A percentile compares a stretch with the other conserved stretches of the same genome.
Conservation (phyloP, 2,329 filamentous ascomycete species). For the Elsinoe perseae region DNA sequence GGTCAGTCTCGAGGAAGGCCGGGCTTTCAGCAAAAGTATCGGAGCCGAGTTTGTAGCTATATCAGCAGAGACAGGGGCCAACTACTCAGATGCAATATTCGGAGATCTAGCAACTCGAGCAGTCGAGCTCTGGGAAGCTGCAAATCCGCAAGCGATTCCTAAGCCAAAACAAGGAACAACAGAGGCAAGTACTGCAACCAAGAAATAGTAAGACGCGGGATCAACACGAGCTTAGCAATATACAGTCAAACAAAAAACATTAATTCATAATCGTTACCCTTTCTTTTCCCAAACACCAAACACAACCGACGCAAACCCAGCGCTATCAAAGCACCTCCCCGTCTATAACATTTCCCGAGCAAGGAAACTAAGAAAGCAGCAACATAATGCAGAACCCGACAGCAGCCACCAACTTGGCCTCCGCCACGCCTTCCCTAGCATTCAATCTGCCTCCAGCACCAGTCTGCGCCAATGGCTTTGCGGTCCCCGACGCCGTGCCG, state of each 20-base stretch:
- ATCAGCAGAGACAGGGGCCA: neutral
- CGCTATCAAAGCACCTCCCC: slow-evolving; percentile 6
- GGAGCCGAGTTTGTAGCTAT: neutral
- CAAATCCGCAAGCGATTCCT: no score
- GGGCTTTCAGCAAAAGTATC: neutral
- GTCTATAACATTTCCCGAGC: neutral
- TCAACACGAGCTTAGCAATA: neutral
- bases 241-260: slow-evolving; percentile 2
- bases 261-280: neutral
- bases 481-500: neutral
- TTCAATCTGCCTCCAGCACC: slow-evolving; percentile 3
- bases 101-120: neutral
- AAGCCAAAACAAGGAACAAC: no score
- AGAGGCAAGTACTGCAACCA: no score
- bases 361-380: neutral
- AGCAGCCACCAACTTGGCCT: neutral
- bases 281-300: neutral
- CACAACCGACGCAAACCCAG: neutral
- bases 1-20: neutral
- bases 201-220: no score
- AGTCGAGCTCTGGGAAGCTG: neutral
- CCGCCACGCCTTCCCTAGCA: neutral
- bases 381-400: neutral
- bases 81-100: neutral
- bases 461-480: neutral